Evolutionary conservation across 164 flowering plant species (phyloP), one percentile per base, ranked within the genome.

Genomic region (Sextonia rubra): DNA sequence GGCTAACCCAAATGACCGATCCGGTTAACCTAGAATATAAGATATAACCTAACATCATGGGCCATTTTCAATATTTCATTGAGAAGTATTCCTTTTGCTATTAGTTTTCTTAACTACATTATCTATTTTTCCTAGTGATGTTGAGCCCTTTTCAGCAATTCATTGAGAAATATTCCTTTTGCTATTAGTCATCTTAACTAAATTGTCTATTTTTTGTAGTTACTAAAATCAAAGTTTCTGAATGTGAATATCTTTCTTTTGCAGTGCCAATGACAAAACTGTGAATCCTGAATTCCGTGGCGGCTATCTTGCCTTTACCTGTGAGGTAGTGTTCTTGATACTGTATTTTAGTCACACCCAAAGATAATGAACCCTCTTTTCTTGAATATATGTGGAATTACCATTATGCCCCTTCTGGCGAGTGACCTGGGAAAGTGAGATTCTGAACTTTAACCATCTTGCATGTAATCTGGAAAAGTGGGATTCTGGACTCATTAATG

Each of bases 291-390:
- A 88, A 17, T 44, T 87, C 71, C 90, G 87, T 71, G 99, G 98
- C 71, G 90, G 98, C 79, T 95, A 91, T 86, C 86, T 91, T 76
- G 98, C 97, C 49, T 91, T 95, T 77, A 90, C 99, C 69, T 81
- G 78, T 52, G 82, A 84, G 97, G 99, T 94, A 83, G 26, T 70
- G 66, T 71, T 69, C 44, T 17, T 60, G 32, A 30, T 56, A 23
- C 49, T 68, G 65, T 20, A 15, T 52, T 12, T 52, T 52, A 11
- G 17, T 20, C n/a, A 52, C 58, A 52, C 58, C 58, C 58, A 52
- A 15, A 52, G 17, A 52, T 52, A 52, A 1, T 2, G 7, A 52
- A 52, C 20, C n/a, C 58, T 20, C n/a, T 20, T 15, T 52, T 52
- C 58, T 52, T 52, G 5, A 37, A 37, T 37, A 37, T 37, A 37